Percentiles rank a stretch among this genome's conserved stretches.
phyloP scores from a whole-genome alignment of 2,329 filamentous ascomycete species.

The Cercospora sp. region DNA sequence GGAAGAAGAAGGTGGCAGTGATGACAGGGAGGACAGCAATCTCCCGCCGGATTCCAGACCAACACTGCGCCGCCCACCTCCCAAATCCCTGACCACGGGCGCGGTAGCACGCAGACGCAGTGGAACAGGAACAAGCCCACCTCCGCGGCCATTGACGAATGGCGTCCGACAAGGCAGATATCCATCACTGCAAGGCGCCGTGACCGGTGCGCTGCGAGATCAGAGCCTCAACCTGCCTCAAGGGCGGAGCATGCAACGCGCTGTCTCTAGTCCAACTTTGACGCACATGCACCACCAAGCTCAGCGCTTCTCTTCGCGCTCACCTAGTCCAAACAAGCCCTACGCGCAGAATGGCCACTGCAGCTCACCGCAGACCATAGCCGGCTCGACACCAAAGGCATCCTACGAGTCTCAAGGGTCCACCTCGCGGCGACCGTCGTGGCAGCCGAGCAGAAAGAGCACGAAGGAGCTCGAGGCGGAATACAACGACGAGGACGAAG shows the following conservation, averaged over 20 bases:
- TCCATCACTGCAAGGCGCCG: constrained; percentile 44
- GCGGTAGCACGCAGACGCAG: constrained; percentile 19
- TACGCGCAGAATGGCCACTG: constrained; percentile 26
- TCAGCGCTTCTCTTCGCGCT: constrained; percentile 31
- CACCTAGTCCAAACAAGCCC: constrained; percentile 37
- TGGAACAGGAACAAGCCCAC: constrained; percentile 24
- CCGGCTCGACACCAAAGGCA: constrained; percentile 28
- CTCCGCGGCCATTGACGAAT: constrained; percentile 21
- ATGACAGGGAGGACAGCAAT: constrained; percentile 52
- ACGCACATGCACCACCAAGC: constrained; percentile 28
- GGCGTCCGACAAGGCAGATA: constrained; percentile 31
- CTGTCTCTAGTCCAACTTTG: constrained; percentile 42
- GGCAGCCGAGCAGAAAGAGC: constrained; percentile 71
- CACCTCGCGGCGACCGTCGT: constrained; percentile 48
- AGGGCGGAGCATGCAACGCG: constrained; percentile 41
- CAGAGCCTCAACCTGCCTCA: constrained; percentile 43
- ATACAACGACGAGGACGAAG: constrained; percentile 74
- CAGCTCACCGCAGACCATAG: constrained; percentile 25
- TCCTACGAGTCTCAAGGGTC: constrained; percentile 24
- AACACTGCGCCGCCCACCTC: constrained; percentile 32
- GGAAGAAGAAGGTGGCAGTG: constrained; percentile 53
- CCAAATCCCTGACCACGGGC: constrained; percentile 21
- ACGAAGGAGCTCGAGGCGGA: constrained; percentile 71
- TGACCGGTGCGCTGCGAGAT: constrained; percentile 39
- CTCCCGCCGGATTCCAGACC: constrained; percentile 38